These are phyloP conservation scores for Sporopachydermia quercuum DNA, from an alignment of 805 yeast species.

Conservation along the genomic window DNA sequence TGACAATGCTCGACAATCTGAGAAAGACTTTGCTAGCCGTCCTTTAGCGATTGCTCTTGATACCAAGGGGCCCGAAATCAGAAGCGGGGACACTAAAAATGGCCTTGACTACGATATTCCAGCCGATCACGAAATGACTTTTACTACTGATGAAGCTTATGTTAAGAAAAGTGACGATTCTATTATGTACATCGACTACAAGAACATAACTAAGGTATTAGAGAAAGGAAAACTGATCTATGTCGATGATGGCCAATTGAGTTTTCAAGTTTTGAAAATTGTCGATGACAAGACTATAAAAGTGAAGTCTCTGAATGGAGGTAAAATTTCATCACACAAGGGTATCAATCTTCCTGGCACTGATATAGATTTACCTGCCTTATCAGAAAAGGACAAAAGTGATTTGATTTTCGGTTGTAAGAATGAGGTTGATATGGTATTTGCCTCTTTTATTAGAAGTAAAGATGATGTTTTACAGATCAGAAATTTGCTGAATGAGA, in stretches of 20 bases:
- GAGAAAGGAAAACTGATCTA: conserved; percentile 63
- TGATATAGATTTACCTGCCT: conserved; percentile 96
- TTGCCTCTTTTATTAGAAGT: conserved; percentile 95
- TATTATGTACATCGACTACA: conserved; percentile 66
- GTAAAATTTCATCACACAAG: conserved; percentile 93
- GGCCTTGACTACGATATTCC: conserved; percentile 56
- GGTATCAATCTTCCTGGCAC: conserved; percentile 99
- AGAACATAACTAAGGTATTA: conserved; percentile 73
- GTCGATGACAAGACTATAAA: conserved; percentile 67
- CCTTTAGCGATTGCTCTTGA: conserved; percentile 97
- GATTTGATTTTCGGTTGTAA: conserved; percentile 93
- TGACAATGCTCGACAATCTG: conserved; percentile 93
- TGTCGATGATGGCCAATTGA: conserved; percentile 94
- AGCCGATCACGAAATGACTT: conserved; percentile 66
- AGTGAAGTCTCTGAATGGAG: conserved; percentile 85
- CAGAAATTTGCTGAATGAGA: conserved; percentile 92
- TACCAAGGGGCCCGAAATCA: conserved; percentile 87
- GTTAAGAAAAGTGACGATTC: conserved; percentile 48
- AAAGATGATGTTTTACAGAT: conserved; percentile 82
- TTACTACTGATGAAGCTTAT: conserved; percentile 63
- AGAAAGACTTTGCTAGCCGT: conserved; percentile 80
- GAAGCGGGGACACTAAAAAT: conserved; percentile 73
- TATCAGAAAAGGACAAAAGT: conserved; percentile 88
- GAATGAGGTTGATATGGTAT: conserved; percentile 95
- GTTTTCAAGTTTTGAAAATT: conserved; percentile 82